These are phyloP conservation scores for Nicotiana obtusifolia DNA, from an alignment of 257 asterid species.

Conservation along the genomic window DNA sequence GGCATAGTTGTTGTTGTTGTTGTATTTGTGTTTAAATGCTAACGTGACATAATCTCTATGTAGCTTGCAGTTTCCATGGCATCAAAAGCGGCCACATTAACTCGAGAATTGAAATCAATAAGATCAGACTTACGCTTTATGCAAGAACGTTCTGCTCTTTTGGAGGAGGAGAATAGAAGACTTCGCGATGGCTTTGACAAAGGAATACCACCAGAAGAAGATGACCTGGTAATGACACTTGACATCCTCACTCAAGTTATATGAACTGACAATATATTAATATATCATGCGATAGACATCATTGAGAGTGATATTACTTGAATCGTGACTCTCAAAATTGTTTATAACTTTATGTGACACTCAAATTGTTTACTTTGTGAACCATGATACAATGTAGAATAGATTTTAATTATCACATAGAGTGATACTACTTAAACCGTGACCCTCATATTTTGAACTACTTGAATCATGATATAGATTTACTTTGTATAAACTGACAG, in stretches of 20 bases:
- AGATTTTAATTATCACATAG: background rate
- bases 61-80: conserved; percentile 96
- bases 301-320: too few relatives aligned
- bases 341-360: too few relatives aligned
- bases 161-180: conserved; percentile 82
- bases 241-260: background rate
- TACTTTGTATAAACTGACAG: too few relatives aligned
- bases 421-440: background rate
- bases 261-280: too few relatives aligned
- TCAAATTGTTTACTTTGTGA: background rate
- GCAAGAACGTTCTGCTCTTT: conserved; percentile 70
- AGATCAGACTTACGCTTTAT: conserved; percentile 62
- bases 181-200: conserved; percentile 57
- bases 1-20: background rate
- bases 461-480: background rate
- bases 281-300: too few relatives aligned
- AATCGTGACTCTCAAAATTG: too few relatives aligned
- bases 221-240: conserved; percentile 58
- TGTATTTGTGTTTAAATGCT: background rate
- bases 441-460: background rate
- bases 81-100: conserved; percentile 65
- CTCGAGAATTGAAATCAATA: conserved; percentile 70
- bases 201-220: conserved; percentile 68
- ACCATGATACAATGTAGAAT: background rate
- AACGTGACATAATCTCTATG: background rate